These are phyloP conservation scores for Fraxinus angustifolia DNA, from an alignment of 305 asterid genomes.

Conservation along the genomic window DNA sequence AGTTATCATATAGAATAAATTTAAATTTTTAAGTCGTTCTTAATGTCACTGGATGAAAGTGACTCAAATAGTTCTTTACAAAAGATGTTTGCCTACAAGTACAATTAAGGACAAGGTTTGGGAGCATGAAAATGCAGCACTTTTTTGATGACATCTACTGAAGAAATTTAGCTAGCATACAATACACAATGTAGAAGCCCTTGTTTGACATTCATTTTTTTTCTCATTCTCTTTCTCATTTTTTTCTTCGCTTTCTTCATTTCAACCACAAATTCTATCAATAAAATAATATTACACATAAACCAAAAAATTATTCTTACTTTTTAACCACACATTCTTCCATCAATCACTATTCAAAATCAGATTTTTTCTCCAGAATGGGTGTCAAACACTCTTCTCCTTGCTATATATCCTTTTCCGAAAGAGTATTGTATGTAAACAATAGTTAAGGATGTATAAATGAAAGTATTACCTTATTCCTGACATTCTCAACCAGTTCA, in stretches of 20 bases:
- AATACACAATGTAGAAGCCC: neutral
- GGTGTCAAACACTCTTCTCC: no score
- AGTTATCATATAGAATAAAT: neutral
- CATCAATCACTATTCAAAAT: no score
- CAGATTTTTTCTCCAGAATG: no score
- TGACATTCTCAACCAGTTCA: conserved; percentile 25
- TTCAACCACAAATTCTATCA: no score
- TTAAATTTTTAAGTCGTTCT: neutral
- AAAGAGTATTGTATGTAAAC: no score
- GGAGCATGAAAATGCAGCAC: neutral
- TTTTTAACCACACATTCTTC: no score
- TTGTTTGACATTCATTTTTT: no score
- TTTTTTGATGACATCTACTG: neutral
- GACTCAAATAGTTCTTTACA: neutral
- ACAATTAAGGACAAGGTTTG: neutral
- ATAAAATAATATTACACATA: no score
- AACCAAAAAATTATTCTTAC: no score
- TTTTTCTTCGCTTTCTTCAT: no score
- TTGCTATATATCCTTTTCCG: no score
- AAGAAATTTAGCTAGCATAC: neutral
- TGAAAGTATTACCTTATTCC: conserved; percentile 27
- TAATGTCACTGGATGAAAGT: neutral
- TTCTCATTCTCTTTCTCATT: no score
- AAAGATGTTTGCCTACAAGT: neutral
- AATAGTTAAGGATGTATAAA: neutral